Conservation (phyloP, 768 basidiomycete species). For the Auricularia sp. region DNA sequence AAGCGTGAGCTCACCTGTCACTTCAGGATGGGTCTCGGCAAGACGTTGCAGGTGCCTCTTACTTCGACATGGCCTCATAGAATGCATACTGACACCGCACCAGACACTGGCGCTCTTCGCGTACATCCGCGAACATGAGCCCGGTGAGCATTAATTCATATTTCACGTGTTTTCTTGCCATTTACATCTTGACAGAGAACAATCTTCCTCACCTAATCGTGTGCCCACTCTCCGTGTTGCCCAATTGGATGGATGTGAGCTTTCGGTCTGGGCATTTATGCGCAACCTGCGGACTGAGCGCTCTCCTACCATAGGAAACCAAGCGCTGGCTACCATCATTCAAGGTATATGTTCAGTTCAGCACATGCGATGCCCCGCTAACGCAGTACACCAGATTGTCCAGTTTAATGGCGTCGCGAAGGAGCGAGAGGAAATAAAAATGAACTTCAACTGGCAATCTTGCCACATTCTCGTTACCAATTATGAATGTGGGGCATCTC, state of each 20-base stretch:
- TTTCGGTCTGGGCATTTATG: constrained; percentile 1
- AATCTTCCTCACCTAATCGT: constrained; percentile 59
- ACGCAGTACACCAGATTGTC: constrained; percentile 17
- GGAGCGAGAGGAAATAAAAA: constrained; percentile 49
- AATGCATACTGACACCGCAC: background rate
- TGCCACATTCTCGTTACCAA: constrained; percentile 57
- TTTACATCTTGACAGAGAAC: constrained; percentile 17
- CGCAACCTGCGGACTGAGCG: background rate
- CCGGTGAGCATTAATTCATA: constrained; percentile 21
- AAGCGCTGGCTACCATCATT: constrained; percentile 45
- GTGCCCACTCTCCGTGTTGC: constrained; percentile 59
- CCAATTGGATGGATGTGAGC: constrained; percentile 44
- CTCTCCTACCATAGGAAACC: constrained; percentile 31
- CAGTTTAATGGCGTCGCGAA: constrained; percentile 50
- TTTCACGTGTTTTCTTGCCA: background rate
- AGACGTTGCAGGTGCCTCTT: constrained; percentile 43
- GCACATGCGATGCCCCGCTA: background rate
- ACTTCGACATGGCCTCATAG: background rate
- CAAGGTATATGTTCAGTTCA: constrained; percentile 10
- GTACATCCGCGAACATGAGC: constrained; percentile 46
- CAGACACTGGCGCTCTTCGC: constrained; percentile 57
- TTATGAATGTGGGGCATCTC: constrained; percentile 36
- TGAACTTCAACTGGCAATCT: constrained; percentile 28
- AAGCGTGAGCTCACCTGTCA: background rate
- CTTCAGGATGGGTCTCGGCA: constrained; percentile 52